A percentile compares a stretch with the other conserved stretches of the same genome.
Conservation (phyloP, 2,329 filamentous ascomycete species). For the Aspergillus hiratsukae region DNA sequence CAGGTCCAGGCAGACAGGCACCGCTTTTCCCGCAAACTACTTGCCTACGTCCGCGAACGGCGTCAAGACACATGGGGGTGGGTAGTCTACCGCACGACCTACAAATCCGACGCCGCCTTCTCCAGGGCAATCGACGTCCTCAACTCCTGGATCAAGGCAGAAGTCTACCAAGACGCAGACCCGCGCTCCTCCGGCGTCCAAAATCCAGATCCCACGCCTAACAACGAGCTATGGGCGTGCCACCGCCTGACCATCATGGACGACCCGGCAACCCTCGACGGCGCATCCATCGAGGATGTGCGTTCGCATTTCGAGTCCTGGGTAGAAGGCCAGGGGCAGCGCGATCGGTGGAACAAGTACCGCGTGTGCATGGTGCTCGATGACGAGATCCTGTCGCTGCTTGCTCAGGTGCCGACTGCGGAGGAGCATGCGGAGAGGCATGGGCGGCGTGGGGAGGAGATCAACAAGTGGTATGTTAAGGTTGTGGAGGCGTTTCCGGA, state of each 20-base stretch:
- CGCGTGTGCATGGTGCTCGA: background rate
- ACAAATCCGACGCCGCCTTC: background rate
- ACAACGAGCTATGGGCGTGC: background rate
- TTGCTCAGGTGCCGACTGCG: background rate
- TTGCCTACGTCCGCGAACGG: background rate
- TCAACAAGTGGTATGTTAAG: background rate
- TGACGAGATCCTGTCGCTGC: background rate
- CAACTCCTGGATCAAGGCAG: background rate
- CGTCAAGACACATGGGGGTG: slow-evolving; percentile 1
- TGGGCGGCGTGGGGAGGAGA: background rate
- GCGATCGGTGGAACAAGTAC: background rate
- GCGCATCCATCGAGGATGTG: background rate
- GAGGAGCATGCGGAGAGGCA: background rate
- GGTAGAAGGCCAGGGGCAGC: background rate
- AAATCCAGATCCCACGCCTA: slow-evolving; percentile 1
- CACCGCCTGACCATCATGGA: slow-evolving; percentile 1
- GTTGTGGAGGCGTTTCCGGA: too few relatives aligned
- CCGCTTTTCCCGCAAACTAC: background rate
- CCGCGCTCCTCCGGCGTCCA: background rate
- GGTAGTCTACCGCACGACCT: slow-evolving; percentile 1
- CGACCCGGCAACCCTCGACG: background rate
- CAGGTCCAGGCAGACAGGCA: background rate
- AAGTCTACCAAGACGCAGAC: background rate
- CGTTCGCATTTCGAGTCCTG: slow-evolving; percentile 2
- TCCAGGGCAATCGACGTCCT: background rate